Evolutionary conservation across 2,329 filamentous ascomycete genomes (phyloP).

Genomic region (Chaetomium olivaceum): DNA sequence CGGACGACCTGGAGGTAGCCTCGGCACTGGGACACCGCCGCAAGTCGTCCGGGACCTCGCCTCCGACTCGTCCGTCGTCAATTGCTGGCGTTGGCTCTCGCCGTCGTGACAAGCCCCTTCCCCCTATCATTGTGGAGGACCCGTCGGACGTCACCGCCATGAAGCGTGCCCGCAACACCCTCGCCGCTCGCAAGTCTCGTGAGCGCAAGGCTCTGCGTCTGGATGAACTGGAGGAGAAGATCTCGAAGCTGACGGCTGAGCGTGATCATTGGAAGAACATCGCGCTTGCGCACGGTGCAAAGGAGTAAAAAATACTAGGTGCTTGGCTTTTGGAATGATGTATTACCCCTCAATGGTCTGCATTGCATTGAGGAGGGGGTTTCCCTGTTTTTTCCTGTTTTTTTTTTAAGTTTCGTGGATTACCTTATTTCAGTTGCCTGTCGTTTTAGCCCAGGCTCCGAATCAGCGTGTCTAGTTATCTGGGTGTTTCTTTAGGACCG

Average conservation of each 20-base stretch:
- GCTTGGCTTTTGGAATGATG: slow-evolving; percentile 28
- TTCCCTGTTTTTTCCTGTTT: slow-evolving; percentile 24
- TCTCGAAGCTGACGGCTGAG: slow-evolving; percentile 67
- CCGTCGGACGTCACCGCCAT: slow-evolving; percentile 72
- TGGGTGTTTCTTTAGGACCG: slow-evolving; percentile 13
- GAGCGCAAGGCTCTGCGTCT: slow-evolving; percentile 79
- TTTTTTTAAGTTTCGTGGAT: slow-evolving; percentile 25
- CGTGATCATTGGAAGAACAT: slow-evolving; percentile 66
- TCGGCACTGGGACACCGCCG: slow-evolving; percentile 43
- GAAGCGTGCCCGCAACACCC: slow-evolving; percentile 91
- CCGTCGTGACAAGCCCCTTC: slow-evolving; percentile 77
- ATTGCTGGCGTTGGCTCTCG: slow-evolving; percentile 70
- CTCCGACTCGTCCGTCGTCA: slow-evolving; percentile 62
- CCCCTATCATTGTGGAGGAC: slow-evolving; percentile 75
- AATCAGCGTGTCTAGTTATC: slow-evolving; percentile 12
- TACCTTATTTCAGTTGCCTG: slow-evolving; percentile 14
- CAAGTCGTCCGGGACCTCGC: slow-evolving; percentile 50
- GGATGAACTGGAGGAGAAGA: slow-evolving; percentile 71
- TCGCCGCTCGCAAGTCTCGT: slow-evolving; percentile 90
- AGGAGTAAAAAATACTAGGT: slow-evolving; percentile 27
- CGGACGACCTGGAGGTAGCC: slow-evolving; percentile 54
- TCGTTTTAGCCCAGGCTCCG: slow-evolving; percentile 10
- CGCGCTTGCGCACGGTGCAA: slow-evolving; percentile 42
- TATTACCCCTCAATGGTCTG: slow-evolving; percentile 29
- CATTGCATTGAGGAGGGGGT: slow-evolving; percentile 32